Conservation (phyloP, 164 flowering plant species). For the Kingdonia uniflora region DNA sequence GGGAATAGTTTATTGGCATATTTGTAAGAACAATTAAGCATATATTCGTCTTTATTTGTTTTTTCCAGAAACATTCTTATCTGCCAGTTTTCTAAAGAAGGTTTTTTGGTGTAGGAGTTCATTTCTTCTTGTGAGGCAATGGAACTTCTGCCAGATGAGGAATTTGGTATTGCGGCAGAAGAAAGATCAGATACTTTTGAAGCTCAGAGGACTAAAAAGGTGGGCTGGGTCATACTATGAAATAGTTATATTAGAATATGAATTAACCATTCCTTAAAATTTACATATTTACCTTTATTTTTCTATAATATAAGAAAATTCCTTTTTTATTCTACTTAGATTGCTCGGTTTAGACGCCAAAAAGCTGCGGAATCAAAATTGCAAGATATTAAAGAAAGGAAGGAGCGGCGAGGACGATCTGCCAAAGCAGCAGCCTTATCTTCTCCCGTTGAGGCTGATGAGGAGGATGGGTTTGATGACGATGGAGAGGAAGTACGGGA, state of each 20-base stretch:
- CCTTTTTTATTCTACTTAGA: conserved; percentile 29
- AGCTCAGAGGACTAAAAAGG: conserved; percentile 85
- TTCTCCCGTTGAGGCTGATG: conserved; percentile 73
- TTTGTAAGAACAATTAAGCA: no score
- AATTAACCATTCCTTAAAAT: neutral
- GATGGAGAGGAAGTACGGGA: conserved; percentile 97
- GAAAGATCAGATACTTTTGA: conserved; percentile 35
- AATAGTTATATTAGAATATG: neutral
- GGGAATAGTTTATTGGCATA: no score
- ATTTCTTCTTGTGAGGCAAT: conserved; percentile 84
- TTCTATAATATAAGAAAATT: no score
- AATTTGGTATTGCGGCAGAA: conserved; percentile 34
- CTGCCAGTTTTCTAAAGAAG: neutral
- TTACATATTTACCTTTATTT: neutral
- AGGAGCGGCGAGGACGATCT: conserved; percentile 86
- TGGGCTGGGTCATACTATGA: conserved; percentile 8
- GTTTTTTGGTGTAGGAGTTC: conserved; percentile 49
- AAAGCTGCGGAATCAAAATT: conserved; percentile 80
- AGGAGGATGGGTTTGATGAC: conserved; percentile 77
- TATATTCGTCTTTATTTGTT: no score
- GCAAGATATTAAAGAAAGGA: conserved; percentile 74
- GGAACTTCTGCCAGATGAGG: conserved; percentile 93
- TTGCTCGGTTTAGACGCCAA: conserved; percentile 83
- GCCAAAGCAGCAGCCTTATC: conserved; percentile 79
- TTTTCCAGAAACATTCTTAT: neutral